Evolutionary conservation across 768 basidiomycete species (phyloP).

Genomic region (Leccinum broughii): DNA sequence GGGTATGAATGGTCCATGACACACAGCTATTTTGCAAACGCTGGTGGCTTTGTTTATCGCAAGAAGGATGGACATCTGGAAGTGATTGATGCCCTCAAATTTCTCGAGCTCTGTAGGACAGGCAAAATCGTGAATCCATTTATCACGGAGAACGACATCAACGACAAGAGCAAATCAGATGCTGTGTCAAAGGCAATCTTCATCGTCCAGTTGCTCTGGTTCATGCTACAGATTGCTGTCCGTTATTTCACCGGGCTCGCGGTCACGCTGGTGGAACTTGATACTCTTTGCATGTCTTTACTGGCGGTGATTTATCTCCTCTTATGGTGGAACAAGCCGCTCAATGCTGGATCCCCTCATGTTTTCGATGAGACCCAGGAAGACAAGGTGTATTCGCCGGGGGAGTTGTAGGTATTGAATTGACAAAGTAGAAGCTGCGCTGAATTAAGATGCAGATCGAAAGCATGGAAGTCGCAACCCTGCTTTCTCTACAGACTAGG

Average conservation of each 20-base stretch:
- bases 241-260: not conserved
- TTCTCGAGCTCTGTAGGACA: not conserved
- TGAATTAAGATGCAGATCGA: not conserved
- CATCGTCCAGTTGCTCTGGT: not conserved
- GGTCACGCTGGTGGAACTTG: not conserved
- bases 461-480: not conserved
- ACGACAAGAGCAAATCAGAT: slow-evolving; percentile 6
- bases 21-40: no score
- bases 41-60: no score
- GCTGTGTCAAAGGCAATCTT: not conserved
- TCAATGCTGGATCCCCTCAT: not conserved
- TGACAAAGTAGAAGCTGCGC: not conserved
- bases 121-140: not conserved
- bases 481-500: not conserved
- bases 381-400: not conserved
- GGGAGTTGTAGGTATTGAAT: not conserved
- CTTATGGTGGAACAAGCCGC: slow-evolving; percentile 4
- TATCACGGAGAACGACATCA: not conserved
- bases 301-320: not conserved
- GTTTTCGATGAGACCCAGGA: not conserved
- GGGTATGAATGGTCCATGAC: not conserved
- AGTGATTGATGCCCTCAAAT: not conserved
- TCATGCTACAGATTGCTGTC: not conserved
- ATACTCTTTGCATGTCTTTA: not conserved
- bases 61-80: not conserved